A percentile compares a stretch with the other conserved stretches of the same genome.
Evolutionary conservation across 2,329 filamentous ascomycete genomes (phyloP).

Genomic region (Calonectria pteridis): DNA sequence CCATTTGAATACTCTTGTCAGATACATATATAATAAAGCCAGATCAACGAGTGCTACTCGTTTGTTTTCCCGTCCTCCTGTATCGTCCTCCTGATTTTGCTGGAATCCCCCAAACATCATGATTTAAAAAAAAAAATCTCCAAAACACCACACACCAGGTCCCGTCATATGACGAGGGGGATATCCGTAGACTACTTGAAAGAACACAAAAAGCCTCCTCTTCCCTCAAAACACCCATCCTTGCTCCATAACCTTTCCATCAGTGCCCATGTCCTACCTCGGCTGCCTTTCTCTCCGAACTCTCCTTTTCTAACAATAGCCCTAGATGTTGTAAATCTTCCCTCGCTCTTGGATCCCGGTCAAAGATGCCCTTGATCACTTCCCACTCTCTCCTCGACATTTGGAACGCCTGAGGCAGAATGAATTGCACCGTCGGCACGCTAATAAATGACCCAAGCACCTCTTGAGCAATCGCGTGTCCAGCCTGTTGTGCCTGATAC

Average conservation of each 20-base stretch:
- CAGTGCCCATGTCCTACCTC: constrained; percentile 24
- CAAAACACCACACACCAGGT: constrained; percentile 13
- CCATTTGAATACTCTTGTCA: constrained; percentile 6
- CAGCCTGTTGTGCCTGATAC: constrained; percentile 61
- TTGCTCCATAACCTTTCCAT: background rate
- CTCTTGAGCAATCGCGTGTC: constrained; percentile 69
- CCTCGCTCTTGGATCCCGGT: constrained; percentile 73
- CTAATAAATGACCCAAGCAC: constrained; percentile 73
- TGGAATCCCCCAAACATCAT: background rate
- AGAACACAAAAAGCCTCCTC: constrained; percentile 7
- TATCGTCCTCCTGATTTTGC: background rate
- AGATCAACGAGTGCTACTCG: background rate
- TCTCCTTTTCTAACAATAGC: constrained; percentile 65
- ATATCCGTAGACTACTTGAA: constrained; percentile 10
- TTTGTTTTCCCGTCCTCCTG: background rate
- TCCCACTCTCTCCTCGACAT: constrained; percentile 81
- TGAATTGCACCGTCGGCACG: constrained; percentile 75
- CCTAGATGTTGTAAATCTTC: constrained; percentile 72
- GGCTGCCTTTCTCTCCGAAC: constrained; percentile 40
- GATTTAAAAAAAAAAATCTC: background rate
- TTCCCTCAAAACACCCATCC: background rate
- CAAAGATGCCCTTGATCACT: constrained; percentile 77
- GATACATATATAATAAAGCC: constrained; percentile 10
- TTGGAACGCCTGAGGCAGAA: constrained; percentile 76
- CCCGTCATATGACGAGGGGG: background rate